Evolutionary conservation across 306 rosid species (phyloP).

Genomic region (Cicer pinnatifidum): DNA sequence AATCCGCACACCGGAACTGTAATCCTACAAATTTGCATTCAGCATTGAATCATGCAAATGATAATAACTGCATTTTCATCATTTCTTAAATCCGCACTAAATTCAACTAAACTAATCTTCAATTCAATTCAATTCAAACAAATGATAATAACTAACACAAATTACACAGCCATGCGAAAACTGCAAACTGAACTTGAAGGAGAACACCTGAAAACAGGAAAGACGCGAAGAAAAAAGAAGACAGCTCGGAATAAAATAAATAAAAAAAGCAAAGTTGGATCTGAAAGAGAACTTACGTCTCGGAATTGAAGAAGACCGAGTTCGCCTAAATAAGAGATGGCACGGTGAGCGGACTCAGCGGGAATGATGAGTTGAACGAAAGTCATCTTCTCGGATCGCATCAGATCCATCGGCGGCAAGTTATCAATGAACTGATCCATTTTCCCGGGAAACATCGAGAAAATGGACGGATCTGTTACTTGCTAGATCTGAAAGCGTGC

Average conservation of each 20-base stretch:
- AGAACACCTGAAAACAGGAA: constrained; percentile 30
- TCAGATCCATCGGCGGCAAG: constrained; percentile 91
- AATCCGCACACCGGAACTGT: constrained; percentile 29
- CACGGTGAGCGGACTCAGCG: constrained; percentile 91
- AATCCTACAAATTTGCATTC: constrained; percentile 33
- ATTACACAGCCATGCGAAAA: constrained; percentile 26
- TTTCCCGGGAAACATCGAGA: constrained; percentile 60
- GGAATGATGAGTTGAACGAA: constrained; percentile 96
- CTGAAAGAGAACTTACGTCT: constrained; percentile 67
- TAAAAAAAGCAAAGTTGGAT: constrained; percentile 39
- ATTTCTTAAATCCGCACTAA: constrained; percentile 14
- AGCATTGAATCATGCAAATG: constrained; percentile 33
- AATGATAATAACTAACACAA: neutral
- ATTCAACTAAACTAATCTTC: constrained; percentile 41
- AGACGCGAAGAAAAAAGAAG: constrained; percentile 28
- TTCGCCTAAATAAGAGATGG: constrained; percentile 88
- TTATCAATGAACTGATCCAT: constrained; percentile 79
- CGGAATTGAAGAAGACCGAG: constrained; percentile 95
- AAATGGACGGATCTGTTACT: constrained; percentile 45
- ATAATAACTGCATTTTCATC: constrained; percentile 33
- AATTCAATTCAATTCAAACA: neutral
- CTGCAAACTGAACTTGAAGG: constrained; percentile 13
- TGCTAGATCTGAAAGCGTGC: constrained; percentile 61
- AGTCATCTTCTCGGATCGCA: constrained; percentile 99
- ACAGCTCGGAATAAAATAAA: neutral